These are phyloP conservation scores for Colletotrichum aenigma DNA, from an alignment of 2,329 filamentous ascomycete genomes.

Conservation along the genomic window DNA sequence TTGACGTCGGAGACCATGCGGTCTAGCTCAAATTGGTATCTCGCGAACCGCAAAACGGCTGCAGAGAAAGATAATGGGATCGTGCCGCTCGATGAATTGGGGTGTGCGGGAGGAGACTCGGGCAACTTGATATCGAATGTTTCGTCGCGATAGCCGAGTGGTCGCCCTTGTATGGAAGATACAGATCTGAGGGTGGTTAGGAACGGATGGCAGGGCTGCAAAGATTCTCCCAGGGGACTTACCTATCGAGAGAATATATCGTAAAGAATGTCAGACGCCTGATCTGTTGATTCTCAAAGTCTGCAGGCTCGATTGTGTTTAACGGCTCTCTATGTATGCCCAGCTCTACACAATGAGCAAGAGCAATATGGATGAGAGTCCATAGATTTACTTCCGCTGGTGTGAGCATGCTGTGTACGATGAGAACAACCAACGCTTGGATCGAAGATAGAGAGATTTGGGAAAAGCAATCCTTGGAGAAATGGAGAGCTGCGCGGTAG, in stretches of 20 bases:
- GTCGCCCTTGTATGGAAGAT: constrained; percentile 40
- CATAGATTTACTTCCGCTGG: constrained; percentile 38
- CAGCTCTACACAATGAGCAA: constrained; percentile 40
- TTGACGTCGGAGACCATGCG: constrained; percentile 28
- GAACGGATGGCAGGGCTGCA: not conserved
- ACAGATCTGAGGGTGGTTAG: constrained; percentile 28
- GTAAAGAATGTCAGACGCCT: constrained; percentile 35
- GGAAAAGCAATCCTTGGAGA: constrained; percentile 34
- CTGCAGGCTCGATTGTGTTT: not conserved
- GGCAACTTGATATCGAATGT: constrained; percentile 36
- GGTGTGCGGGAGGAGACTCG: not conserved
- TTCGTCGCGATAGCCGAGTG: constrained; percentile 39
- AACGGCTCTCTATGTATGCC: constrained; percentile 38
- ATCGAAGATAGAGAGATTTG: constrained; percentile 34
- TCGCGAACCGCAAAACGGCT: constrained; percentile 24
- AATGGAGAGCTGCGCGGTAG: constrained; percentile 33
- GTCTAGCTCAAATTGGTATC: constrained; percentile 29
- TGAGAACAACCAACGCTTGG: constrained; percentile 34
- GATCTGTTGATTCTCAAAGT: constrained; percentile 16
- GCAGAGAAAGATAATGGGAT: not conserved
- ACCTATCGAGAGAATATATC: constrained; percentile 39
- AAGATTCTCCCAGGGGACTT: not conserved
- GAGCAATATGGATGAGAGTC: constrained; percentile 37
- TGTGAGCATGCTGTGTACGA: constrained; percentile 34
- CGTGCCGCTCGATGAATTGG: not conserved